Base-by-base conservation (phyloP, 208 protist genomes). In the Angomonas deanei region DNA sequence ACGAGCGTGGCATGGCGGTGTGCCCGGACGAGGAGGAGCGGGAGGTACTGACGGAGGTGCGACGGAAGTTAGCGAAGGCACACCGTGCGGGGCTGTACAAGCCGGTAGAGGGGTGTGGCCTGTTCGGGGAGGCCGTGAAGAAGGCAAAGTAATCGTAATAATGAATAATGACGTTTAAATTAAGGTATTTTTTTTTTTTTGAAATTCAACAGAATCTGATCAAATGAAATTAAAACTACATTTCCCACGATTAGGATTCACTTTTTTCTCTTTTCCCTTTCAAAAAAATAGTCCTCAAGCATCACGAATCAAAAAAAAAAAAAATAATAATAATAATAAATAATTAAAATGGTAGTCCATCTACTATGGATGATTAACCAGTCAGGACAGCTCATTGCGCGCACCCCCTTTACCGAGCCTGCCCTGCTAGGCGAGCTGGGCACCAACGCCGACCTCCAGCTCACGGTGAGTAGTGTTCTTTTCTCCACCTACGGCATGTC, bases 401-500 rank as follows among this genome's bases (percentile, higher is more conserved):
- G 88, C 68, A 73, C 70, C 3, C 74, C 64, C 63, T 94, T 94
- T 70, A 94, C 80, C 1, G 58, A 64, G 3, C 72, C 76, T 1
- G 76, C 86, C 17, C 78, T 76, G 60, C 88, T 90, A 66, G 84
- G 84, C 46, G 84, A 94, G 60, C 72, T 94, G 1, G 87, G 87
- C 28, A 70, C 76, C 42, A 91, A 90, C 46, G 79, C 88, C 3
- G 88, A 94, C 61, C 71, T 89, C 30, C 83, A 89, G 56, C 75
- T 94, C 42, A 92, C 84, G 30, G 46, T 90, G 23, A 88, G 84
- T n/a, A 91, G 84, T 50, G 84, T 92, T 23, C 72, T 94, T 53
- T 91, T 94, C 69, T 91, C 84, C 10, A 88, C 80, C 15, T 92
- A 74, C 65, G 82, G 88, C 50, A 94, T 94, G 82, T 91, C 82